Evolutionary conservation across 768 basidiomycete genomes (phyloP).

Genomic region (Clitopilus passeckerianus): DNA sequence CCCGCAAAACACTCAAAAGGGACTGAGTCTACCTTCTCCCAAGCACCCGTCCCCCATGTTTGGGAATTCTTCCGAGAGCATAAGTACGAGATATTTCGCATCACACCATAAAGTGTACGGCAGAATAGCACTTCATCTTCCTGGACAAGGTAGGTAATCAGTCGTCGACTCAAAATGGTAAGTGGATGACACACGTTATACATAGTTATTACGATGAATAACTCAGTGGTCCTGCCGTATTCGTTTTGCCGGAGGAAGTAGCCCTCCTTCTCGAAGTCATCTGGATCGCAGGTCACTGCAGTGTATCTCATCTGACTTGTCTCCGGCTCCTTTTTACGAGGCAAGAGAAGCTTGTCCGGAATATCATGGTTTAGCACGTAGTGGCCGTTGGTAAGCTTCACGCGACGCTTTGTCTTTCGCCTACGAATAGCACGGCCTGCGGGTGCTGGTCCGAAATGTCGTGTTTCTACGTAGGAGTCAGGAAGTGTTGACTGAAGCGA

Average conservation of each 20-base stretch:
- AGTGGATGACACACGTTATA: constrained; percentile 68
- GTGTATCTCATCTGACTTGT: constrained; percentile 76
- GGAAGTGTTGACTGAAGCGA: constrained; percentile 35
- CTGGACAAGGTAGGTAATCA: constrained; percentile 28
- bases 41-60: constrained; percentile 94
- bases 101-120: constrained; percentile 91
- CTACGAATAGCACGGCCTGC: constrained; percentile 71
- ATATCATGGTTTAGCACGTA: constrained; percentile 81
- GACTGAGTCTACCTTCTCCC: constrained; percentile 74
- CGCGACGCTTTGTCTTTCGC: constrained; percentile 71
- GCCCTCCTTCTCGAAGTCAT: constrained; percentile 80
- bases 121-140: constrained; percentile 90
- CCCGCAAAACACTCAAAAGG: background rate
- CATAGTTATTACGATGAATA: constrained; percentile 96
- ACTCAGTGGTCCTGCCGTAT: constrained; percentile 73
- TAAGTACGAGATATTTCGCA: constrained; percentile 79
- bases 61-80: constrained; percentile 86
- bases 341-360: constrained; percentile 78
- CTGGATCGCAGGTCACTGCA: constrained; percentile 91
- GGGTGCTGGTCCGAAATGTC: constrained; percentile 88
- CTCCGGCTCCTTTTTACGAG: constrained; percentile 65
- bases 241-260: constrained; percentile 86
- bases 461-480: constrained; percentile 57
- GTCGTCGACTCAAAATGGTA: background rate
- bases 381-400: constrained; percentile 84